Conservation (phyloP, 2,329 filamentous ascomycete genomes). For the Fusarium sp. region DNA sequence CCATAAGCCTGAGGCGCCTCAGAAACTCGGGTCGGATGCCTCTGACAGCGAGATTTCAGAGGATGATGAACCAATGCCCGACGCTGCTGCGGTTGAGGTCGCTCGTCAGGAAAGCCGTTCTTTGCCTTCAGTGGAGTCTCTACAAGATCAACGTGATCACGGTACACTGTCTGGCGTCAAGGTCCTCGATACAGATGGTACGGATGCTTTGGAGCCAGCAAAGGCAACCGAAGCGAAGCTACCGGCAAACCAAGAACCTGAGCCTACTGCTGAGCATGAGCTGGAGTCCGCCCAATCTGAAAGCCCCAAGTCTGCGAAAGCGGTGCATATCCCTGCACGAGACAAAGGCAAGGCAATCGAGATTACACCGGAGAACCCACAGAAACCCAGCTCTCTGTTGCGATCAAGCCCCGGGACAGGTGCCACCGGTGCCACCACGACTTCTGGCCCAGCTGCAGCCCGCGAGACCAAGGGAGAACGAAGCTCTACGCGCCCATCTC, state of each 20-base stretch:
- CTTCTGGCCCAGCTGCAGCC: background rate
- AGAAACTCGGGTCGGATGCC: background rate
- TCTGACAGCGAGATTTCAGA: constrained; percentile 11
- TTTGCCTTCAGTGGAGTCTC: background rate
- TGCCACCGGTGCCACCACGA: background rate
- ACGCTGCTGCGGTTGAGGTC: background rate
- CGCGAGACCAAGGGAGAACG: constrained; percentile 28
- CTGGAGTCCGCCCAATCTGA: constrained; percentile 18
- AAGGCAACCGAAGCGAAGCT: constrained; percentile 21
- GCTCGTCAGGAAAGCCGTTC: constrained; percentile 1
- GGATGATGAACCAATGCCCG: constrained; percentile 5
- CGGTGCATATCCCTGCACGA: constrained; percentile 38
- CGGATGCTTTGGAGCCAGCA: constrained; percentile 18
- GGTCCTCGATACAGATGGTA: constrained; percentile 30
- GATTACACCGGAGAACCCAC: constrained; percentile 21
- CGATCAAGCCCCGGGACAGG: constrained; percentile 15
- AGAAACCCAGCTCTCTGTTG: constrained; percentile 25
- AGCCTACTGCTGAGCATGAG: background rate
- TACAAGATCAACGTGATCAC: constrained; percentile 18
- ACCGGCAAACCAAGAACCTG: background rate
- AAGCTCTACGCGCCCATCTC: constrained; percentile 19
- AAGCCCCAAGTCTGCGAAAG: constrained; percentile 21
- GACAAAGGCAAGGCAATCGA: constrained; percentile 38
- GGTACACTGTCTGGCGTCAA: constrained; percentile 16
- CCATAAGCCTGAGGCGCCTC: background rate